A percentile compares a stretch with the other conserved stretches of the same genome.
phyloP scores from a whole-genome alignment of 2,329 filamentous ascomycete species.

The Aureobasidium sp. region DNA sequence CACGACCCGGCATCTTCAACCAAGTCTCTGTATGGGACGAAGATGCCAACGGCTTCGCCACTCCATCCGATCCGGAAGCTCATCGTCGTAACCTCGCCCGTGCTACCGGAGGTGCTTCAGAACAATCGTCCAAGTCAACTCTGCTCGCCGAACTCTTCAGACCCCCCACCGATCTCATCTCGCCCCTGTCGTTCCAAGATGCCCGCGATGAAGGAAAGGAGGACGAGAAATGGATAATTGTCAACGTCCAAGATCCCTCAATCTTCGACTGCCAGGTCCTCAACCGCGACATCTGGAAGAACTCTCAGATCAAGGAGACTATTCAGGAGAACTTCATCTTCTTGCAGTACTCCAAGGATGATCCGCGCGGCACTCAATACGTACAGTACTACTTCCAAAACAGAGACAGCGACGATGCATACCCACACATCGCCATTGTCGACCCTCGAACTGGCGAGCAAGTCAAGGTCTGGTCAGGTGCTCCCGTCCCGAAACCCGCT shows the following conservation, averaged over 20 bases:
- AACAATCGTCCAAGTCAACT: conserved; percentile 59
- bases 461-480: conserved; percentile 89
- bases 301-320: conserved; percentile 65
- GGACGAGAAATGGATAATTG: conserved; percentile 84
- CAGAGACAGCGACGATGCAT: conserved; percentile 77
- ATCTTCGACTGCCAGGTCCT: conserved; percentile 92
- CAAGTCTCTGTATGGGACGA: conserved; percentile 53
- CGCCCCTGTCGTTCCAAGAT: conserved; percentile 67
- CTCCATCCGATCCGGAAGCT: conserved; percentile 33
- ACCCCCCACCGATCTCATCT: conserved; percentile 86
- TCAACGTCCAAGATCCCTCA: conserved; percentile 88
- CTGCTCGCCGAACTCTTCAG: conserved; percentile 86
- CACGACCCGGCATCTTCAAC: conserved; percentile 59
- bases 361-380: conserved; percentile 68
- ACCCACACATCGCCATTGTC: conserved; percentile 91
- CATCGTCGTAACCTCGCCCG: conserved; percentile 47
- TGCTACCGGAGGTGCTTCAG: conserved; percentile 57
- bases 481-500: conserved; percentile 61
- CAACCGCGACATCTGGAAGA: conserved; percentile 95
- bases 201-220: conserved; percentile 81
- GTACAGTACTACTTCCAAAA: conserved; percentile 78
- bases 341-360: conserved; percentile 84
- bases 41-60: conserved; percentile 33
- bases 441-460: conserved; percentile 94
- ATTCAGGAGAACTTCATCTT: conserved; percentile 92